Conservation (phyloP, 805 yeast species). For the Blastobotrys attinorum region DNA sequence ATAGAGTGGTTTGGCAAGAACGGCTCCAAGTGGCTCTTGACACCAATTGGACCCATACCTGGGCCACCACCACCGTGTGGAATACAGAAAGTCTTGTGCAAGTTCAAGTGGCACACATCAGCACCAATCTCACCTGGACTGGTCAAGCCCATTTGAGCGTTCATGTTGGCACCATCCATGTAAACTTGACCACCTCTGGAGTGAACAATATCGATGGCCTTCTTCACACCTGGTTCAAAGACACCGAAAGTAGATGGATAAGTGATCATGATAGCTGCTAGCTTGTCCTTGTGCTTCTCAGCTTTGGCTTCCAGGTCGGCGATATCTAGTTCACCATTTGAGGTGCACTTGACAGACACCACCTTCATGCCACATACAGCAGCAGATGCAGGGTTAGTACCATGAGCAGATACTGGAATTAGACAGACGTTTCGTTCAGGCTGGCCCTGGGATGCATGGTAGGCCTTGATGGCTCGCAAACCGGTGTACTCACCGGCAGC, state of each 20-base stretch:
- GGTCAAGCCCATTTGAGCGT: conserved; percentile 96
- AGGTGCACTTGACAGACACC: conserved; percentile 79
- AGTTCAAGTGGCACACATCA: conserved; percentile 93
- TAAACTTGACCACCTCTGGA: conserved; percentile 89
- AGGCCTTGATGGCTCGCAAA: conserved; percentile 72
- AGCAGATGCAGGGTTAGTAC: conserved; percentile 98
- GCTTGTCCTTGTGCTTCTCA: conserved; percentile 51
- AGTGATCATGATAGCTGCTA: conserved; percentile 94
- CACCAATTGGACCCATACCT: conserved; percentile 98
- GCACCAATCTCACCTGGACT: conserved; percentile 98
- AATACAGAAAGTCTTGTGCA: conserved; percentile 95
- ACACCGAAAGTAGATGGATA: conserved; percentile 97
- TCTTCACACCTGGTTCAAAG: conserved; percentile 83
- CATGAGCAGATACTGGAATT: conserved; percentile 96
- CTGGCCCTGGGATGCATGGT: conserved; percentile 64
- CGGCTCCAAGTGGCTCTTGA: conserved; percentile 66
- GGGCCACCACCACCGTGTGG: conserved; percentile 99
- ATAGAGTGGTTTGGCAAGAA: conserved; percentile 77
- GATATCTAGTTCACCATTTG: conserved; percentile 80
- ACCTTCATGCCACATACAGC: conserved; percentile 95
- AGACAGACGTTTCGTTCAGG: conserved; percentile 74
- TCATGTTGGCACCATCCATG: conserved; percentile 98
- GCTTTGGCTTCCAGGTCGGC: conserved; percentile 69
- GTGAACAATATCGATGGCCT: conserved; percentile 83
- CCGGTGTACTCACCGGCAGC: conserved; percentile 99